A percentile compares a stretch with the other conserved stretches of the same genome.
phyloP scores from a whole-genome alignment of 2,329 filamentous ascomycete species.

The Epichloe typhina region DNA sequence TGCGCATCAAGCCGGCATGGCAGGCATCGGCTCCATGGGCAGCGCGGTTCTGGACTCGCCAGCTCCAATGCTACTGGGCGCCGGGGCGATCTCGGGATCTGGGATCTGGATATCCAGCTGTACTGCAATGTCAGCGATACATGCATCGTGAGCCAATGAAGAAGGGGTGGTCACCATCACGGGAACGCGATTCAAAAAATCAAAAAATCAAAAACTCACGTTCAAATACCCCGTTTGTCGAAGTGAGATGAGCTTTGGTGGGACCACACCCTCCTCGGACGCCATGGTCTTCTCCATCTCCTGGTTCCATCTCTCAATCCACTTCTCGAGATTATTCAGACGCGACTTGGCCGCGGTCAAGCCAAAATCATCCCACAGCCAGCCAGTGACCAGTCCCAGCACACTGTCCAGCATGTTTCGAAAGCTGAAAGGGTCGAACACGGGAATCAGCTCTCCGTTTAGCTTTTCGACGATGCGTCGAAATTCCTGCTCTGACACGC shows the following conservation, averaged over 20 bases:
- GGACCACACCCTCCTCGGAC: conserved; percentile 34
- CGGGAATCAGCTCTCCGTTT: conserved; percentile 62
- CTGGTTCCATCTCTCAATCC: conserved; percentile 78
- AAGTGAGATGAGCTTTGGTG: conserved; percentile 64
- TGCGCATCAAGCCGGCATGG: conserved; percentile 11
- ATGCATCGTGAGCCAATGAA: too few relatives aligned
- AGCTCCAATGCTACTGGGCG: conserved; percentile 29
- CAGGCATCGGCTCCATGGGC: conserved; percentile 19
- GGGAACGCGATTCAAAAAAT: not conserved
- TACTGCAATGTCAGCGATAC: conserved; percentile 6
- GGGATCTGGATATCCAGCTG: conserved; percentile 72
- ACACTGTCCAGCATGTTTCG: conserved; percentile 70
- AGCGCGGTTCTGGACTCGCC: conserved; percentile 23
- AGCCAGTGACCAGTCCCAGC: conserved; percentile 73
- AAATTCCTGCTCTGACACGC: conserved; percentile 77
- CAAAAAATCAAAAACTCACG: conserved; percentile 30
- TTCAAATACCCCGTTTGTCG: conserved; percentile 80
- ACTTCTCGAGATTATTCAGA: conserved; percentile 57
- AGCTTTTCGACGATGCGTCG: conserved; percentile 67
- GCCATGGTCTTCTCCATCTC: conserved; percentile 47
- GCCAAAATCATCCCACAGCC: conserved; percentile 88
- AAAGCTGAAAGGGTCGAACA: conserved; percentile 65
- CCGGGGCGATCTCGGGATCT: conserved; percentile 56
- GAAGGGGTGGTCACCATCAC: not conserved
- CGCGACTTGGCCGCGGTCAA: conserved; percentile 61